Base-by-base conservation (phyloP, 495 filamentous ascomycete genomes). In the Gamarada debralockiae region DNA sequence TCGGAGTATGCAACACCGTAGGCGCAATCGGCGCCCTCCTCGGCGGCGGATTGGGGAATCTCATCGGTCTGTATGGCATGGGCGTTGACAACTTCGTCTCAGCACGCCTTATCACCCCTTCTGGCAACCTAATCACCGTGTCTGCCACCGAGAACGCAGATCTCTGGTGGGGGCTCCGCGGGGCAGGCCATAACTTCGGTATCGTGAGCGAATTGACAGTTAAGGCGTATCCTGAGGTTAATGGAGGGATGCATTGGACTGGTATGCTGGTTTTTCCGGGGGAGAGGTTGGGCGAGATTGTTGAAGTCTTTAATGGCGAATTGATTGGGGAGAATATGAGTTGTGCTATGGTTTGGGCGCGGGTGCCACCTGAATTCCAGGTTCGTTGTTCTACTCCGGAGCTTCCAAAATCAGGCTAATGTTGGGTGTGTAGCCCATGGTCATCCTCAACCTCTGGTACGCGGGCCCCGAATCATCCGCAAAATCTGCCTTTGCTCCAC, bases 111-210 rank as follows among this genome's bases (percentile, higher is more conserved):
- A 55, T 74, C 13, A 67, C 65, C 2, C 66, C 65, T 0, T 18
- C 58, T 3, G 72, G 72, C 0, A 46, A 56, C 1, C n/a, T 70
- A 7, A 37, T 73, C 7, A 59, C 54, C 20, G 70, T 59, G 27
- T 73, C 70, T 1, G 37, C 46, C 5, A 59, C 17, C 1, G 34
- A 64, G 33, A 67, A 79, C 46, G 15, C 65, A 0, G 75, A 80
- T 27, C 66, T 81, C 5, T 81, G 70, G 45, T 73, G 67, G 68
- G 71, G 54, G 8, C 51, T 77, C 7, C 59, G 66, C 8, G 71
- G 72, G 7, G 77, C 76, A 5, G 78, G 78, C 8, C 56, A 62
- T 15, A 76, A 74, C 46, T 77, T 79, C 47, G 78, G 79, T 12
- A 60, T 79, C 40, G 66, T 80, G 13, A 72, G 67, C 1, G 57